Evolutionary conservation across 176 grass and related monocot species (phyloP).

Genomic region (Bonia amplexicaulis): DNA sequence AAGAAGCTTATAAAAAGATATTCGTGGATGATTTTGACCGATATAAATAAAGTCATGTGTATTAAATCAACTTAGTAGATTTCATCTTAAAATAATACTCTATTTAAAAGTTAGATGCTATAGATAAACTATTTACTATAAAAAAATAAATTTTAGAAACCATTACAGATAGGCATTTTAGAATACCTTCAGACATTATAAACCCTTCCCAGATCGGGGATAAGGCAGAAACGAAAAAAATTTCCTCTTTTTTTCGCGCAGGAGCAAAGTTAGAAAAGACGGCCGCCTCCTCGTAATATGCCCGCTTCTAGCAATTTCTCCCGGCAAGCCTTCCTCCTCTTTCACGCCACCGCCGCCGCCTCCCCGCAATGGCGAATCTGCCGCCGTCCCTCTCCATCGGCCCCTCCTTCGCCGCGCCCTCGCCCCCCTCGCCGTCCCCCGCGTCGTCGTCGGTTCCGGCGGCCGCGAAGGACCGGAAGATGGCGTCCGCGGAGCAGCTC

Average conservation of each 20-base stretch:
- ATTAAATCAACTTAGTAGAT: too few relatives aligned
- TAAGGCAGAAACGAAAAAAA: too few relatives aligned
- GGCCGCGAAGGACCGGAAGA: constrained; percentile 47
- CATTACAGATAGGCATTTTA: too few relatives aligned
- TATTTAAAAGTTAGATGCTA: too few relatives aligned
- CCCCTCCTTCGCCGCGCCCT: constrained; percentile 28
- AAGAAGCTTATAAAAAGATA: too few relatives aligned
- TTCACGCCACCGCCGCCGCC: background rate
- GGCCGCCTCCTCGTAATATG: background rate
- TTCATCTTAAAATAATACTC: too few relatives aligned
- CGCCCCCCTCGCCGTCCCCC: background rate
- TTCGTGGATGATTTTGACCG: too few relatives aligned
- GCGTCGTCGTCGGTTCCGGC: background rate
- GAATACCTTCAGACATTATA: too few relatives aligned
- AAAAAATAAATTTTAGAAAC: too few relatives aligned
- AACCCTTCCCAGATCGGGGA: too few relatives aligned
- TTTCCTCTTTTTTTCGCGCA: background rate
- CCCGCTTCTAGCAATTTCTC: background rate
- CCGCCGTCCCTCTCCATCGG: constrained; percentile 50
- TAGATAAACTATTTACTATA: too few relatives aligned
- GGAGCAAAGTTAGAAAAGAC: background rate
- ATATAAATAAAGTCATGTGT: too few relatives aligned
- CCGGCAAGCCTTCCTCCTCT: background rate
- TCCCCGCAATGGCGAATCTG: constrained; percentile 54
- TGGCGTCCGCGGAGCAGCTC: constrained; percentile 72